Base-by-base conservation (phyloP, 1,284 basidiomycete genomes). In the Heliocybe sulcata region DNA sequence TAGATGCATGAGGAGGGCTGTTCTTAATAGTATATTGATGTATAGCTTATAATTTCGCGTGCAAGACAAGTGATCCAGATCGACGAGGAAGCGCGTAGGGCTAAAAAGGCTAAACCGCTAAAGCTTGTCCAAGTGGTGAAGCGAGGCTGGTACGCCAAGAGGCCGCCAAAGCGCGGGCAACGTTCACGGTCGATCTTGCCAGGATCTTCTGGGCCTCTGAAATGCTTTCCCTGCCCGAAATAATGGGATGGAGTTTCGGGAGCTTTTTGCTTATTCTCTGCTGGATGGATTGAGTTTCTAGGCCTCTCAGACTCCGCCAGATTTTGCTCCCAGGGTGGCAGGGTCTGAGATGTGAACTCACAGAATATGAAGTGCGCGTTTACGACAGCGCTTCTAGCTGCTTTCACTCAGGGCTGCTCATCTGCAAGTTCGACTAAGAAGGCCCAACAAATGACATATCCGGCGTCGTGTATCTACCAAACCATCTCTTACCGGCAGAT, bases 371-470 rank as follows among this genome's bases (percentile, higher is more conserved):
- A 26, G 47, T 25, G 12, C 47, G 12, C 27, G 16, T 49, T 49
- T 49, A 49, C 47, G 47, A 49, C 47, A 49, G 20, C 8, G 47
- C 47, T 49, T 49, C 47, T 49, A 49, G 47, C 27, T 49, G 23
- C 20, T 20, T 49, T 26, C 27, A 29, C 47, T 49, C 47, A 49
- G 47, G 47, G 47, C 47, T 22, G 38, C 9, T 26, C 47, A 29
- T 25, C 47, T 49, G n/a, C n/a, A n/a, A n/a, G n/a, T n/a, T 49
- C 47, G 47, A 49, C 47, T 6, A 49, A 49, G 47, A 49, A 49
- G 47, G 27, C n/a, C 22, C 47, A 25, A 6, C 4, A 29, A 6
- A 26, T 49, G 47, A 29, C 47, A 49, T 49, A 25, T 49, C 27
- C 9, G 47, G 47, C 20, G 27, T 22, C 20, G 47, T 49, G 47